Conservation (phyloP, 345 rosid genomes). For the Hibiscus mutabilis region DNA sequence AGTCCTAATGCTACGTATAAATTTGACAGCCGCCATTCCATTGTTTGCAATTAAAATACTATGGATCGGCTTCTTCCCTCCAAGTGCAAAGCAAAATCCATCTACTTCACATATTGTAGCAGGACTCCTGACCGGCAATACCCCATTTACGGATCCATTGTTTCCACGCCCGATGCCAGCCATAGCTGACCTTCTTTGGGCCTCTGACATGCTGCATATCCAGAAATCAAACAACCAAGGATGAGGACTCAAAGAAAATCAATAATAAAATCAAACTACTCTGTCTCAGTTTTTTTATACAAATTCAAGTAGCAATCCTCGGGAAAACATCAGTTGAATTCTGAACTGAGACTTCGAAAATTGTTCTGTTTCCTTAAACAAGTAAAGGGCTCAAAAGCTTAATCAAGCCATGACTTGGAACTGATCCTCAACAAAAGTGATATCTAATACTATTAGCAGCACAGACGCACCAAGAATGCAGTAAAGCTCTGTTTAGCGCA, state of each 20-base stretch:
- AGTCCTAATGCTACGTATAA: conserved; percentile 85
- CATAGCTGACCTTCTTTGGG: conserved; percentile 40
- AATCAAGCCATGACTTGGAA: not conserved
- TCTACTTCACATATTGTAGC: conserved; percentile 58
- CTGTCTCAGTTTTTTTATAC: not conserved
- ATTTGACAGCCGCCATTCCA: conserved; percentile 99
- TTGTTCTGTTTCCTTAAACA: too few species aligned
- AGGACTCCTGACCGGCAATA: conserved; percentile 46
- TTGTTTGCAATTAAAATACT: conserved; percentile 93
- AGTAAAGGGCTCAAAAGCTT: not conserved
- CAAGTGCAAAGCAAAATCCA: conserved; percentile 75
- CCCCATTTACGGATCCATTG: conserved; percentile 45
- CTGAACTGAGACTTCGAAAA: too few species aligned
- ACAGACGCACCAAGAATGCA: not conserved
- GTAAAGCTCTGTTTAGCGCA: conserved; percentile 4
- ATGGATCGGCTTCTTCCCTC: conserved; percentile 79
- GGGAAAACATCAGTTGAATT: not conserved
- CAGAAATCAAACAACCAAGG: conserved; percentile 11
- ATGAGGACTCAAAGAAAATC: not conserved
- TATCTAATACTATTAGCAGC: not conserved
- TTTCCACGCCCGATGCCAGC: conserved; percentile 39
- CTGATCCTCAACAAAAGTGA: not conserved
- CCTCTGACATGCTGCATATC: conserved; percentile 55
- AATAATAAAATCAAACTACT: not conserved
- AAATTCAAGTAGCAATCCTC: not conserved